Evolutionary conservation across 2,329 filamentous ascomycete genomes (phyloP).

Genomic region (Fusarium annulatum): DNA sequence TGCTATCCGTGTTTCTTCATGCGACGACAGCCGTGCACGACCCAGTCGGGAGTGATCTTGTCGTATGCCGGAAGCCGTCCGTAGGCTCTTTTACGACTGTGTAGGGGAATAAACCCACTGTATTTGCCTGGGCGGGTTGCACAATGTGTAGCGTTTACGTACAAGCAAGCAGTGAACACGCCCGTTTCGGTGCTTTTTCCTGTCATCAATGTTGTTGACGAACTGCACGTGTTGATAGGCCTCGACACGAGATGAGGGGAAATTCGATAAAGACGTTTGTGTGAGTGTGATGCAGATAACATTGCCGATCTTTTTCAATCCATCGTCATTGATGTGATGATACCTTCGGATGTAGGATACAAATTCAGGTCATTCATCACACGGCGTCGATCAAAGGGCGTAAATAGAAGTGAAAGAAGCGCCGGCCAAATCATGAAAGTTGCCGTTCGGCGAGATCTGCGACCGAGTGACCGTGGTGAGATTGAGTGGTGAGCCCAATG

Average conservation of each 20-base stretch:
- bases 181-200: slow-evolving; percentile 22
- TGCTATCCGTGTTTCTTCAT: slow-evolving; percentile 24
- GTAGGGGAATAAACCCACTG: slow-evolving; percentile 12
- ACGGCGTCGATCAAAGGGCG: slow-evolving; percentile 21
- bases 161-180: slow-evolving; percentile 18
- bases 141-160: slow-evolving; percentile 33
- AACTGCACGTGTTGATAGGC: slow-evolving; percentile 25
- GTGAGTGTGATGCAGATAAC: slow-evolving; percentile 14
- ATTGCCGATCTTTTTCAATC: slow-evolving; percentile 25
- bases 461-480: slow-evolving; percentile 26
- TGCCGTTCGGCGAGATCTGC: slow-evolving; percentile 37
- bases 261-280: slow-evolving; percentile 4
- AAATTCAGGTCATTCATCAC: slow-evolving; percentile 3
- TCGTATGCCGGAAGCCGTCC: background rate
- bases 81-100: slow-evolving; percentile 1
- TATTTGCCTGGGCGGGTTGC: slow-evolving; percentile 17
- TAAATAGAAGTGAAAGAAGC: slow-evolving; percentile 13
- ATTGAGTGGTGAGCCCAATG: slow-evolving; percentile 25
- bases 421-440: slow-evolving; percentile 30
- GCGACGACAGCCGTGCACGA: slow-evolving; percentile 33
- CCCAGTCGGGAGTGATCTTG: slow-evolving; percentile 23
- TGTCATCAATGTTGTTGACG: slow-evolving; percentile 4
- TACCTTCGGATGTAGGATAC: slow-evolving; percentile 3
- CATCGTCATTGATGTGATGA: slow-evolving; percentile 29
- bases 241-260: slow-evolving; percentile 24